These are phyloP conservation scores for Pilatotrama ljubarskyi DNA, from an alignment of 768 basidiomycete genomes.

Conservation along the genomic window DNA sequence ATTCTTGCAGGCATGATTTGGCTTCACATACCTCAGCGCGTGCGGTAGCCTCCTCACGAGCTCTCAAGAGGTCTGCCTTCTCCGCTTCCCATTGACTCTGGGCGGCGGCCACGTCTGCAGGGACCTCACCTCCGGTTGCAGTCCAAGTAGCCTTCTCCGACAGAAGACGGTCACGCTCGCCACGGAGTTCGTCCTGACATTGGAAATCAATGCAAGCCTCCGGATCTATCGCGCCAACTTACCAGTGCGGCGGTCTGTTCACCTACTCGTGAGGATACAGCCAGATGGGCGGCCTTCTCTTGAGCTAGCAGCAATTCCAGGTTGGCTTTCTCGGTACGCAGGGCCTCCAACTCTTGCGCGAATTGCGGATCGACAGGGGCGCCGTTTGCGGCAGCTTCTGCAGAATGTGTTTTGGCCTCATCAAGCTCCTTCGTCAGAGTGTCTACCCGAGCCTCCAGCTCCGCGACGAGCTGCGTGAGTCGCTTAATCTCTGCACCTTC, in stretches of 20 bases:
- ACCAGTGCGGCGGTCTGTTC: conserved; percentile 36
- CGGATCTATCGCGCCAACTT: conserved; percentile 14
- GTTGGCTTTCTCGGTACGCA: conserved; percentile 40
- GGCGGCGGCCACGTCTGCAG: conserved; percentile 24
- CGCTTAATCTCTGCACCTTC: conserved; percentile 18
- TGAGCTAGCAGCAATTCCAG: conserved; percentile 42
- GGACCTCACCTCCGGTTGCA: conserved; percentile 25
- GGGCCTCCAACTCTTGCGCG: conserved; percentile 34
- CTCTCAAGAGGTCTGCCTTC: conserved; percentile 55
- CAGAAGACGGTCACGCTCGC: conserved; percentile 63
- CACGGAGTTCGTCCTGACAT: conserved; percentile 48
- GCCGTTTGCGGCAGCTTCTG: conserved; percentile 12
- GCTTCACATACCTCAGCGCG: conserved; percentile 53
- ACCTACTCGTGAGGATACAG: conserved; percentile 15
- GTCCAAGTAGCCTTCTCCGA: conserved; percentile 54
- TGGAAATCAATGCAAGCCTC: neutral
- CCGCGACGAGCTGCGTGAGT: conserved; percentile 22
- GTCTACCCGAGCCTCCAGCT: conserved; percentile 26
- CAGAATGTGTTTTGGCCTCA: conserved; percentile 38
- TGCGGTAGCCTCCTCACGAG: conserved; percentile 59
- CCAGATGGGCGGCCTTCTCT: conserved; percentile 33
- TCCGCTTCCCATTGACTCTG: conserved; percentile 56
- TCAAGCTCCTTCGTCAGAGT: conserved; percentile 28
- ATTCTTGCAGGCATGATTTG: neutral
- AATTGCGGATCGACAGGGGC: conserved; percentile 30